Evolutionary conservation across 805 yeast genomes (phyloP), one percentile per base, ranked within the genome.

Genomic region (Myxozyma sirexii): DNA sequence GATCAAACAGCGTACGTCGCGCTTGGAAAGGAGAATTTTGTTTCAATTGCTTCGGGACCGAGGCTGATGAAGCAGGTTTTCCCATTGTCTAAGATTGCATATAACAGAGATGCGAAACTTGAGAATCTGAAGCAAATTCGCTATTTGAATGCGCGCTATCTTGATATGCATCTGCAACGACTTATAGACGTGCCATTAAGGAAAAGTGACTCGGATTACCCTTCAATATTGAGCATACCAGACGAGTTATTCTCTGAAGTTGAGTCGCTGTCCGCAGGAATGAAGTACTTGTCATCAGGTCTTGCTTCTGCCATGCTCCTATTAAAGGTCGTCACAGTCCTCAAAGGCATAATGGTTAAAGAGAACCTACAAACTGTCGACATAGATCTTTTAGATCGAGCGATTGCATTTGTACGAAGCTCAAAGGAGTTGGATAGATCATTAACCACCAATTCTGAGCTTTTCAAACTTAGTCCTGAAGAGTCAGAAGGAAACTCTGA

Each of bases 301-400:
- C 21, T 57, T 6, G 26, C 58, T 17, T 33, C 58, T 4, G 53
- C 64, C 3, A 31, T 39, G 39, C 33, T 43, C 23, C n/a, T 60
- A 48, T 49, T 53, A 19, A 54, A 47, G 27, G 19, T 48, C n/a
- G 38, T 56, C 2, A 48, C 41, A 4, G 33, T 37, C 15, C 39
- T 60, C n/a, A 60, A 60, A 38, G 64, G 64, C n/a, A 17, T 56
- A 24, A 57, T 57, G 56, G 49, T 46, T 4, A 38, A 39, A n/a
- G 60, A 60, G 26, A 33, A 35, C 10, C n/a, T 35, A n/a, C 21
- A 17, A 4, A 17, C 27, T n/a, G 60, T 56, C 21, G 48, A 38
- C 31, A 13, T 49, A 24, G 43, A 55, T 15, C 41, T 60, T 17
- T 41, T 60, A 12, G 55, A 56, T 23, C 48, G 55, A 1, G 64